phyloP scores from a whole-genome alignment of 2,329 filamentous ascomycete species.

The Kalaharituber pfeilii region DNA sequence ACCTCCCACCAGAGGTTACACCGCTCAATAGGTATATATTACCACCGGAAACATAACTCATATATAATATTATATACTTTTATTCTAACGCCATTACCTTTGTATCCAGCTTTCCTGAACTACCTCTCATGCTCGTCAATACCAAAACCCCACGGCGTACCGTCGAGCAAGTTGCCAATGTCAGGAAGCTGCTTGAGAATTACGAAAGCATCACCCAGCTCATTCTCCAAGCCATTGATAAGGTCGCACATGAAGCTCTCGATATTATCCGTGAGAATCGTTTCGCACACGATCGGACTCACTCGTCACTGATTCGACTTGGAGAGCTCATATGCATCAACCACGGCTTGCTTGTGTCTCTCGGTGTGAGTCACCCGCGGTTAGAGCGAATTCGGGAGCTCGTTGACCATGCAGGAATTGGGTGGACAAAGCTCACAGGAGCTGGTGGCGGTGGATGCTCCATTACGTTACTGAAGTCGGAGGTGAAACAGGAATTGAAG shows the following conservation, averaged over 20 bases:
- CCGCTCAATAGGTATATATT: constrained; percentile 45
- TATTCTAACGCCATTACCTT: constrained; percentile 3
- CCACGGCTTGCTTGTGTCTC: constrained; percentile 73
- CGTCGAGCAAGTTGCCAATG: constrained; percentile 68
- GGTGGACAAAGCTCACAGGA: constrained; percentile 94
- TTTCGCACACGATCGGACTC: constrained; percentile 32
- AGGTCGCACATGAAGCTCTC: constrained; percentile 42
- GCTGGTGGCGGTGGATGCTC: constrained; percentile 91
- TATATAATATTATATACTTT: too few relatives aligned
- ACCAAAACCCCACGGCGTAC: constrained; percentile 80
- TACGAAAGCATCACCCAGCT: constrained; percentile 63
- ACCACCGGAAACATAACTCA: not conserved
- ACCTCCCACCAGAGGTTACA: constrained; percentile 56
- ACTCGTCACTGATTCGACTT: constrained; percentile 41
- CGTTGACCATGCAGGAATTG: constrained; percentile 72
- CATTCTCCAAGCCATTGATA: constrained; percentile 74
- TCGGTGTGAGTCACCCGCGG: constrained; percentile 87
- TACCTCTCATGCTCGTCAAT: constrained; percentile 78
- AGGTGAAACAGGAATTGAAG: constrained; percentile 37
- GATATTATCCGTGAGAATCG: constrained; percentile 30
- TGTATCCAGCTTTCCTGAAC: constrained; percentile 51
- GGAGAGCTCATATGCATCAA: constrained; percentile 87
- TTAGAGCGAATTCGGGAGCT: constrained; percentile 83
- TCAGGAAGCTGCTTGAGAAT: constrained; percentile 49
- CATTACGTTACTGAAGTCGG: constrained; percentile 70